Percentiles rank a stretch among this genome's conserved stretches.
These are phyloP conservation scores for Fusarium staphyleae DNA, from an alignment of 2,329 filamentous ascomycete species.

Conservation along the genomic window DNA sequence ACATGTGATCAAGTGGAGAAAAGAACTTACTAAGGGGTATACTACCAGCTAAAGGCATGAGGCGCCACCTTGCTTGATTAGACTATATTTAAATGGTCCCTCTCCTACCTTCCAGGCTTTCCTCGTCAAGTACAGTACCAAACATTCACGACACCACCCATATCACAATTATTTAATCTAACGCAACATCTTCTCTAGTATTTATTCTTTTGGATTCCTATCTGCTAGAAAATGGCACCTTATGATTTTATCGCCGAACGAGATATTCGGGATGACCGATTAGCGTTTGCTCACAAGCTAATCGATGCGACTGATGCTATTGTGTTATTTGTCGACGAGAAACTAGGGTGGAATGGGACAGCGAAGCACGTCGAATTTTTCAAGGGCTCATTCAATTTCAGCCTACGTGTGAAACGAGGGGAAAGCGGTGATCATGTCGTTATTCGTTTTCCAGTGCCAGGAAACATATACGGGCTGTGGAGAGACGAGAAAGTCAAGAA, in stretches of 20 bases:
- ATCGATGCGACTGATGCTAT: background rate
- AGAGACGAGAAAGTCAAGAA: conserved; percentile 45
- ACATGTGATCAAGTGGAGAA: too few species aligned
- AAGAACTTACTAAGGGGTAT: too few species aligned
- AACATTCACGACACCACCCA: too few species aligned
- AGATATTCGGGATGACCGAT: background rate
- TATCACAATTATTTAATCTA: too few species aligned
- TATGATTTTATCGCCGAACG: conserved; percentile 6
- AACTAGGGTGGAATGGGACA: conserved; percentile 54
- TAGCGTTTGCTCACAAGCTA: background rate
- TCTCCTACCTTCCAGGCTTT: too few species aligned
- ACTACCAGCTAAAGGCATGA: too few species aligned
- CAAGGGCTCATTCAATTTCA: conserved; percentile 41
- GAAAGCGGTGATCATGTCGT: conserved; percentile 23
- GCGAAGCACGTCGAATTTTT: conserved; percentile 20
- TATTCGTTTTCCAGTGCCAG: conserved; percentile 37
- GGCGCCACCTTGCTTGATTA: too few species aligned
- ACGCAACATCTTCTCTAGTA: too few species aligned
- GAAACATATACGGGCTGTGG: conserved; percentile 20
- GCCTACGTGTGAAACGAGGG: conserved; percentile 26
- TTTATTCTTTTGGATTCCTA: background rate
- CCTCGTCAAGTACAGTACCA: too few species aligned
- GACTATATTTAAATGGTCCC: too few species aligned
- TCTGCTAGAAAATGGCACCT: background rate
- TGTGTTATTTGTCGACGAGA: conserved; percentile 2